Base-by-base conservation (phyloP, 768 basidiomycete species). In the Trametes maxima region DNA sequence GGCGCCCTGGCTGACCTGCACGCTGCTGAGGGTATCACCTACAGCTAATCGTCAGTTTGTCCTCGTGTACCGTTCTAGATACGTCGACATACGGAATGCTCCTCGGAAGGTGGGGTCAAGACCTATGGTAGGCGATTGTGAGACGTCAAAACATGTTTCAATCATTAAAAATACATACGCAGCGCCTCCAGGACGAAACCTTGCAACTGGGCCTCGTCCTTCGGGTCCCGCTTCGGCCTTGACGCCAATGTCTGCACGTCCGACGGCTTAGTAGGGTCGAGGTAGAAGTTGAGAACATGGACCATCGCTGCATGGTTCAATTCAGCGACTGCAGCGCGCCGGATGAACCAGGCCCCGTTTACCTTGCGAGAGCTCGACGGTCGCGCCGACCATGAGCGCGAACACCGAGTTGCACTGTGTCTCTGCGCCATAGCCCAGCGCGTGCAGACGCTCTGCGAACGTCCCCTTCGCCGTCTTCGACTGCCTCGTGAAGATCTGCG, bases 31-130 rank as follows among this genome's bases (percentile, higher is more conserved):
- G 0, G 83, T 80, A 57, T 82, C 70, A 52, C 85, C 85, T 80
- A 57, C 13, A 58, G 3, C 53, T 25, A 8, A 43, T 11, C 52
- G 40, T 48, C 25, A 37, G 44, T n/a, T 19, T 58, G 10, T 10
- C n/a, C 3, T 17, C 25, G 12, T 1, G 24, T 11, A 50, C n/a
- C n/a, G n/a, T n/a, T n/a, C n/a, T n/a, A n/a, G n/a, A n/a, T n/a
- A n/a, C n/a, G n/a, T n/a, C n/a, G n/a, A 74, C 83, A 65, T 68
- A 85, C 88, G 88, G 67, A 82, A 86, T 35, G 83, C 82, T 56
- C 91, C 90, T 55, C 79, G 81, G 77, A 92, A 86, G 3, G 86
- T 81, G 11, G 91, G 89, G 45, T 88, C 86, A 50, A 90, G 77
- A 54, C 91, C 89, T 92, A 54, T 10, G 54, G 1, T 58, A 19